Conservation (phyloP, 176 grass and related monocot species). For the Zoysia japonica region DNA sequence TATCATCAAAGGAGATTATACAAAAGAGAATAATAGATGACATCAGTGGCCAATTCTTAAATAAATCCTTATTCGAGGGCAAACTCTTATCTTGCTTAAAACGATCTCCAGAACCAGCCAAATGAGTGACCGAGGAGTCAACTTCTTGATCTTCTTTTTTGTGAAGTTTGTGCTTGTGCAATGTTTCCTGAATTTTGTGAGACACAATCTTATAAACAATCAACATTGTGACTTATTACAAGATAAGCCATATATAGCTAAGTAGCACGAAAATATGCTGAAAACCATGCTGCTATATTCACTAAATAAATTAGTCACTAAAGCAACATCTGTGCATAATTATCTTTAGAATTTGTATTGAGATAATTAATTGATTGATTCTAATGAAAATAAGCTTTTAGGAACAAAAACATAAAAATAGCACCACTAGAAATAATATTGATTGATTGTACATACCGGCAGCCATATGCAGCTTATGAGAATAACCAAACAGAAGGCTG, state of each 20-base stretch:
- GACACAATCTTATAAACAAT: too few relatives aligned
- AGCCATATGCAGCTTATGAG: constrained; percentile 74
- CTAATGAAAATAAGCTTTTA: too few relatives aligned
- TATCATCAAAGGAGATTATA: constrained; percentile 64
- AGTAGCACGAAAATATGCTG: too few relatives aligned
- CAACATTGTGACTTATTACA: too few relatives aligned
- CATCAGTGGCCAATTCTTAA: constrained; percentile 74
- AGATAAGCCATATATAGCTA: too few relatives aligned
- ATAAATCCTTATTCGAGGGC: constrained; percentile 37
- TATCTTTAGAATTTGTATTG: too few relatives aligned
- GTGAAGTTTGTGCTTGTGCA: constrained; percentile 57
- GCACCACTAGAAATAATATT: too few relatives aligned
- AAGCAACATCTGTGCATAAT: too few relatives aligned
- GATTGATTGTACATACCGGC: constrained; percentile 49
- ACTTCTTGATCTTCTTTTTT: constrained; percentile 14
- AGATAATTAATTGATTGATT: too few relatives aligned
- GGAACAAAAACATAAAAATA: too few relatives aligned
- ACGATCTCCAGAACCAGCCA: not conserved
- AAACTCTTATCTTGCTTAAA: not conserved
- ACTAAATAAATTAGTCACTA: too few relatives aligned
- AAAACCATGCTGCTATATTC: too few relatives aligned
- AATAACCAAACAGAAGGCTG: constrained; percentile 42
- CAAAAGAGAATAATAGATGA: constrained; percentile 68
- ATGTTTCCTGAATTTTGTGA: constrained; percentile 55
- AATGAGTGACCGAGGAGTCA: constrained; percentile 23